Evolutionary conservation across 805 yeast species (phyloP).

Genomic region (Naumovozyma castellii): DNA sequence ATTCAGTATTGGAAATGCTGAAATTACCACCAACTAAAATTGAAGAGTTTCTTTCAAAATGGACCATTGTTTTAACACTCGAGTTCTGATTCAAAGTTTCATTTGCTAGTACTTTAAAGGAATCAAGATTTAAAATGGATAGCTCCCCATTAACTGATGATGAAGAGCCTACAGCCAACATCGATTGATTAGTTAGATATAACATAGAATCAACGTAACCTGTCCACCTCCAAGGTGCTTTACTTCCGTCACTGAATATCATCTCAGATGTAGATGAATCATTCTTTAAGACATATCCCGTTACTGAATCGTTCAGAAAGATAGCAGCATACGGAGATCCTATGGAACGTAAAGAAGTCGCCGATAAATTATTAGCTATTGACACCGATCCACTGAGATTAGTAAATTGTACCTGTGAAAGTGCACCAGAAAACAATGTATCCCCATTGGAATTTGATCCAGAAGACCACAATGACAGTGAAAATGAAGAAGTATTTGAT

Average conservation of each 20-base stretch:
- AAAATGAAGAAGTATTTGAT: conserved; percentile 19
- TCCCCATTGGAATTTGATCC: conserved; percentile 27
- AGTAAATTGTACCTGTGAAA: conserved; percentile 10
- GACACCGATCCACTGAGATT: conserved; percentile 14
- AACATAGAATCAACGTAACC: conserved; percentile 17
- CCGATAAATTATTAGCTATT: conserved; percentile 11
- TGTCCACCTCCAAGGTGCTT: conserved; percentile 12
- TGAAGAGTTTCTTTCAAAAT: conserved; percentile 33
- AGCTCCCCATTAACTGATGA: conserved; percentile 4
- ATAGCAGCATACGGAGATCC: conserved; percentile 28
- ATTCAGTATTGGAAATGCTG: conserved; percentile 45
- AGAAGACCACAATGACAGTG: conserved; percentile 18
- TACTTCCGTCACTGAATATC: conserved; percentile 5
- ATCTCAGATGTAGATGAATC: conserved; percentile 4
- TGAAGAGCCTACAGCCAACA: conserved; percentile 14
- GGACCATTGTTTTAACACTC: conserved; percentile 36
- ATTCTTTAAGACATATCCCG: conserved; percentile 53
- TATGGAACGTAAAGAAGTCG: background rate
- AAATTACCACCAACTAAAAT: conserved; percentile 65
- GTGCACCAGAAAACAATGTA: conserved; percentile 29
- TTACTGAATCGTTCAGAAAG: conserved; percentile 36
- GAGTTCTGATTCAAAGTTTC: conserved; percentile 30
- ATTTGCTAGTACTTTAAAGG: conserved; percentile 38
- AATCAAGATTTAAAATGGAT: conserved; percentile 30
- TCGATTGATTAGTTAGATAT: conserved; percentile 19